phyloP scores from a whole-genome alignment of 2,329 filamentous ascomycete species.

The Botryotinia narcissicola region DNA sequence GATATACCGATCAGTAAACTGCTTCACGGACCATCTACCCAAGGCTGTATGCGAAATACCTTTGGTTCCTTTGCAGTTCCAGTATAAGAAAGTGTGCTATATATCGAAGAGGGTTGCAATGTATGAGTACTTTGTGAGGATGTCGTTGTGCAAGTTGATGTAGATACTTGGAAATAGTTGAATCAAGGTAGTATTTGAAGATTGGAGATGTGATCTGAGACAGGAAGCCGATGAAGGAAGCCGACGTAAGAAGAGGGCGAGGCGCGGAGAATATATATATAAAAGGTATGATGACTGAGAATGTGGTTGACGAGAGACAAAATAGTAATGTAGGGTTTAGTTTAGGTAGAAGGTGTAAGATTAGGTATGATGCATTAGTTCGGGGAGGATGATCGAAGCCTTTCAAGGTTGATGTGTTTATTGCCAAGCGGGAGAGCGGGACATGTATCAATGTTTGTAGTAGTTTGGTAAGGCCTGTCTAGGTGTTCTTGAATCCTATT shows the following conservation, averaged over 20 bases:
- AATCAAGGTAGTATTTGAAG: slow-evolving; percentile 13
- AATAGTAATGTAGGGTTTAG: slow-evolving; percentile 18
- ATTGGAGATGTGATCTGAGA: slow-evolving; percentile 32
- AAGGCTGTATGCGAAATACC: slow-evolving; percentile 24
- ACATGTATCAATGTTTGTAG: slow-evolving; percentile 1
- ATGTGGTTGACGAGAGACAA: slow-evolving; percentile 18
- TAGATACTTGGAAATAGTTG: slow-evolving; percentile 16
- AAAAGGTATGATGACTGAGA: slow-evolving; percentile 14
- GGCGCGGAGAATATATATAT: slow-evolving; percentile 27
- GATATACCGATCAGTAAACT: slow-evolving; percentile 23
- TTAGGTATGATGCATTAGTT: slow-evolving; percentile 35
- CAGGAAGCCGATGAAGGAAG: slow-evolving; percentile 27
- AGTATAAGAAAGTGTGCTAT: slow-evolving; percentile 19
- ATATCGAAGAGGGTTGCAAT: not conserved
- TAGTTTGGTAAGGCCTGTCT: slow-evolving; percentile 1
- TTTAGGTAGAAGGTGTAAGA: slow-evolving; percentile 28
- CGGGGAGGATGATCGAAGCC: slow-evolving; percentile 29
- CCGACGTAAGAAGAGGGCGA: slow-evolving; percentile 22
- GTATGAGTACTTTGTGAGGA: slow-evolving; percentile 1
- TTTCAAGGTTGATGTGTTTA: slow-evolving; percentile 18
- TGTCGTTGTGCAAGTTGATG: slow-evolving; percentile 3
- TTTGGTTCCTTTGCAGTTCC: slow-evolving; percentile 23
- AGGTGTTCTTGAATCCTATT: slow-evolving; percentile 2
- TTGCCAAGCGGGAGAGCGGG: slow-evolving; percentile 20
- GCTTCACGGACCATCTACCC: slow-evolving; percentile 1